Percentiles rank a stretch among this genome's conserved stretches.
Evolutionary conservation across 352 stramenopile genomes (phyloP).

Genomic region (Phytophthora crassamura): DNA sequence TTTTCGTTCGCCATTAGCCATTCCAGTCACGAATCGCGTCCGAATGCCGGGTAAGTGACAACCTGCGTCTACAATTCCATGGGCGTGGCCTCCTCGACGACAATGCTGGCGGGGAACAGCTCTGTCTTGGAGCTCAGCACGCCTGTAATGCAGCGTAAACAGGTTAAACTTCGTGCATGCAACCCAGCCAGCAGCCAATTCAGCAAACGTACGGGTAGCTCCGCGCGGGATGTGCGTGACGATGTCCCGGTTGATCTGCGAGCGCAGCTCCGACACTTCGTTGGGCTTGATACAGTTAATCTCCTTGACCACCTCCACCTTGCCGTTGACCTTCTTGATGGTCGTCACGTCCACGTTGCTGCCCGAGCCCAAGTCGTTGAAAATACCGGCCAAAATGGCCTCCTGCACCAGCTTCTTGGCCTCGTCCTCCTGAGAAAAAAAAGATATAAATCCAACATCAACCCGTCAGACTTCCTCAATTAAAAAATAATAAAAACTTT

Average conservation of each 20-base stretch:
- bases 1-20: slow-evolving; percentile 36
- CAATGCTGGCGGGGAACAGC: slow-evolving; percentile 61
- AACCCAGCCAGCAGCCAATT: not conserved
- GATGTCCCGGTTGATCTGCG: slow-evolving; percentile 85
- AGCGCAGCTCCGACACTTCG: slow-evolving; percentile 89
- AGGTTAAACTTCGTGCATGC: slow-evolving; percentile 1
- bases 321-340: slow-evolving; percentile 91
- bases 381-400: slow-evolving; percentile 97
- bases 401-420: slow-evolving; percentile 97
- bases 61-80: slow-evolving; percentile 76
- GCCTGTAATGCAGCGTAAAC: slow-evolving; percentile 36
- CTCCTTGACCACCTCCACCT: slow-evolving; percentile 87
- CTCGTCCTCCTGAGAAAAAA: slow-evolving; percentile 90
- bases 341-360: slow-evolving; percentile 97
- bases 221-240: slow-evolving; percentile 84
- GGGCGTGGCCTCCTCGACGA: slow-evolving; percentile 75
- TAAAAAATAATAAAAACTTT: not conserved
- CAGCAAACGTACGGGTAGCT: slow-evolving; percentile 71
- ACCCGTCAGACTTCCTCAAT: slow-evolving; percentile 1
- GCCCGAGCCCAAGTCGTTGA: slow-evolving; percentile 98
- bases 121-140: slow-evolving; percentile 81
- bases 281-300: slow-evolving; percentile 95
- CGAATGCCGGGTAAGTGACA: slow-evolving; percentile 20
- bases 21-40: slow-evolving; percentile 19
- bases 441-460: not conserved